Evolutionary conservation across 129 eudicot species (phyloP).

Genomic region (Flaveria ramosissima): DNA sequence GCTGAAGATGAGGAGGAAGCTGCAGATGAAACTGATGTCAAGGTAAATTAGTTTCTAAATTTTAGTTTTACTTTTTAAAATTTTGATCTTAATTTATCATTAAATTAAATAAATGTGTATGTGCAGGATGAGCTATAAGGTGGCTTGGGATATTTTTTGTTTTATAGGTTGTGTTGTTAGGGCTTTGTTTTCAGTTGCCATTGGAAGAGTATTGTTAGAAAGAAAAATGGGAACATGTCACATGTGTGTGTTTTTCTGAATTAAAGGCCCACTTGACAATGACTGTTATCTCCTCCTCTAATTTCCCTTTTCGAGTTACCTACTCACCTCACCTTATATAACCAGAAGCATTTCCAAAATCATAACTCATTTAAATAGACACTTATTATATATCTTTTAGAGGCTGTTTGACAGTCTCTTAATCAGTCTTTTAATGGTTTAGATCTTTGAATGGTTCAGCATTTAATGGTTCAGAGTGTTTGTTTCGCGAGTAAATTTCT

Average conservation of each 20-base stretch:
- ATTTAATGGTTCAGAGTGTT: too few relatives aligned
- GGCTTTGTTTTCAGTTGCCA: conserved; percentile 4
- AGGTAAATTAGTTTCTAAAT: conserved; percentile 8
- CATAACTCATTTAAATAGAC: too few relatives aligned
- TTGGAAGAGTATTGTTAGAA: conserved; percentile 7
- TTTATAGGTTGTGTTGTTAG: conserved; percentile 6
- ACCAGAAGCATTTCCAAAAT: too few relatives aligned
- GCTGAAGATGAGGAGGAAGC: conserved; percentile 40
- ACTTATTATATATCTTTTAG: too few relatives aligned
- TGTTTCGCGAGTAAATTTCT: too few relatives aligned
- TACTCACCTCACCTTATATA: too few relatives aligned
- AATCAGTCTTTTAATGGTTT: too few relatives aligned
- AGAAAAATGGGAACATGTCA: not conserved
- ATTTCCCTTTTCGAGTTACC: not conserved
- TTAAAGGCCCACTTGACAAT: conserved; percentile 12
- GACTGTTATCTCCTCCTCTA: not conserved
- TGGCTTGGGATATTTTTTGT: not conserved
- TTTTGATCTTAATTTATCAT: not conserved
- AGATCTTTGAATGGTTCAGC: too few relatives aligned
- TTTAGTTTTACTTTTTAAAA: not conserved
- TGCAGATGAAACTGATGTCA: conserved; percentile 40
- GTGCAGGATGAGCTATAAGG: conserved; percentile 69
- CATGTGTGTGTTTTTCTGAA: conserved; percentile 1
- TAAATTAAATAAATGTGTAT: not conserved
- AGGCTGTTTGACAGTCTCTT: too few relatives aligned